Conservation (phyloP, 441 rosid genomes). For the Erodium texanum region DNA sequence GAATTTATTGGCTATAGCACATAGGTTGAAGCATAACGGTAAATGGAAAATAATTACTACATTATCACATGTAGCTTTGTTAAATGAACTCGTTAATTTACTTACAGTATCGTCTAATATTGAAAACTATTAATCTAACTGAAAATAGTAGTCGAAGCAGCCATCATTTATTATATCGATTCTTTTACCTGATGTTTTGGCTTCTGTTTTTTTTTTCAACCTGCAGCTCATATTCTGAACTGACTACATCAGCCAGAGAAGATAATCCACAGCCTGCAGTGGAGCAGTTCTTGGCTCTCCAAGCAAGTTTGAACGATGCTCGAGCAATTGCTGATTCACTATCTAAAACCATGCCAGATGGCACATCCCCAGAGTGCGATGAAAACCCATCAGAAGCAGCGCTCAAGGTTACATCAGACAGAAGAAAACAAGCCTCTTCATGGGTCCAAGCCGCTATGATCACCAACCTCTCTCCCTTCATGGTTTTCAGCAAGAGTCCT, state of each 20-base stretch:
- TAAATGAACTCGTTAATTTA: too few species aligned
- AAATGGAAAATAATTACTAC: too few species aligned
- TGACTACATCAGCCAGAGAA: neutral
- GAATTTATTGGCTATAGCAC: too few species aligned
- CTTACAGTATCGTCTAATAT: too few species aligned
- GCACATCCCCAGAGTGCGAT: conserved; percentile 6
- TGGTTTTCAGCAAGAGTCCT: conserved; percentile 49
- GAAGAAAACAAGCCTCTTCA: conserved; percentile 54
- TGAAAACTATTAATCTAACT: too few species aligned
- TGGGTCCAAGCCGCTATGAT: conserved; percentile 94
- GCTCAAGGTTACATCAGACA: conserved; percentile 46
- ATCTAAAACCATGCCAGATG: conserved; percentile 1
- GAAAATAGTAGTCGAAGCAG: too few species aligned
- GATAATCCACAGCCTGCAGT: neutral
- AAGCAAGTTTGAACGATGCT: neutral
- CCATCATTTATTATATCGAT: too few species aligned
- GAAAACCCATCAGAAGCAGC: conserved; percentile 56
- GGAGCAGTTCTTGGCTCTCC: neutral
- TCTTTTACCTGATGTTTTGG: too few species aligned
- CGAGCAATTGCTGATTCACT: neutral
- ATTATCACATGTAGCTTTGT: too few species aligned
- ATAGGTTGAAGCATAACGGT: too few species aligned
- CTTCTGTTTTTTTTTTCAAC: neutral
- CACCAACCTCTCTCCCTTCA: conserved; percentile 69
- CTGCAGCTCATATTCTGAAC: neutral